Percentiles rank a stretch among this genome's conserved stretches.
These are phyloP conservation scores for Phylloporus arenicola DNA, from an alignment of 768 basidiomycete genomes.

Conservation along the genomic window DNA sequence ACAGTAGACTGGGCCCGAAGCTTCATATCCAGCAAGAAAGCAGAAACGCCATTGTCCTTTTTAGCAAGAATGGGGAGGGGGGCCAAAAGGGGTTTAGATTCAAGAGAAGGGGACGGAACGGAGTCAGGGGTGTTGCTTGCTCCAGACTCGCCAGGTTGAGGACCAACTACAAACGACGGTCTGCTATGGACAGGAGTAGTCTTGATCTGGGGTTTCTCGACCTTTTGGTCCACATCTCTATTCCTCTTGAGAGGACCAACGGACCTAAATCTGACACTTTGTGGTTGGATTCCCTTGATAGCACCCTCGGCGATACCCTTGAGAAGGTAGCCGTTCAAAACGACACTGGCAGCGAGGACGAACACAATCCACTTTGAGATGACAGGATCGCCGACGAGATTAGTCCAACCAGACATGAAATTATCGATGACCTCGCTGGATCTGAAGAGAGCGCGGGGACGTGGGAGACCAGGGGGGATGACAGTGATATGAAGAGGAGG, in stretches of 20 bases:
- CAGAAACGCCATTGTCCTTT: constrained; percentile 23
- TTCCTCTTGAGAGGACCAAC: constrained; percentile 18
- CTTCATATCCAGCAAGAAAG: constrained; percentile 31
- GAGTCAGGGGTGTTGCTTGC: constrained; percentile 14
- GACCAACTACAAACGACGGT: constrained; percentile 25
- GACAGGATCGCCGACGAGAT: constrained; percentile 89
- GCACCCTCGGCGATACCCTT: constrained; percentile 72
- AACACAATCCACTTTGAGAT: constrained; percentile 94
- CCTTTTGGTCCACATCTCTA: constrained; percentile 18
- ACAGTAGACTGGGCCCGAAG: constrained; percentile 24
- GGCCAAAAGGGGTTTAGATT: constrained; percentile 18
- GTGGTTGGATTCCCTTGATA: constrained; percentile 29
- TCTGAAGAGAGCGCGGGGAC: constrained; percentile 29
- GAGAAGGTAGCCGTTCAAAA: constrained; percentile 88
- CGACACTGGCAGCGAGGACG: constrained; percentile 77
- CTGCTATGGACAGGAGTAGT: constrained; percentile 9
- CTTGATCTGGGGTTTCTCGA: constrained; percentile 12
- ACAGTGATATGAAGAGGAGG: constrained; percentile 57
- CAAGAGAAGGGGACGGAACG: constrained; percentile 11
- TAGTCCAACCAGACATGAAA: constrained; percentile 89
- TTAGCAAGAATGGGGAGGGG: constrained; percentile 20
- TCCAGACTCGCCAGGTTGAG: constrained; percentile 13
- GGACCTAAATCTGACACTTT: constrained; percentile 27
- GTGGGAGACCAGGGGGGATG: constrained; percentile 29
- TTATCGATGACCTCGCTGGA: constrained; percentile 62